Evolutionary conservation across 768 basidiomycete species (phyloP), one percentile per base, ranked within the genome.

Genomic region (Boletus tomentosulus): DNA sequence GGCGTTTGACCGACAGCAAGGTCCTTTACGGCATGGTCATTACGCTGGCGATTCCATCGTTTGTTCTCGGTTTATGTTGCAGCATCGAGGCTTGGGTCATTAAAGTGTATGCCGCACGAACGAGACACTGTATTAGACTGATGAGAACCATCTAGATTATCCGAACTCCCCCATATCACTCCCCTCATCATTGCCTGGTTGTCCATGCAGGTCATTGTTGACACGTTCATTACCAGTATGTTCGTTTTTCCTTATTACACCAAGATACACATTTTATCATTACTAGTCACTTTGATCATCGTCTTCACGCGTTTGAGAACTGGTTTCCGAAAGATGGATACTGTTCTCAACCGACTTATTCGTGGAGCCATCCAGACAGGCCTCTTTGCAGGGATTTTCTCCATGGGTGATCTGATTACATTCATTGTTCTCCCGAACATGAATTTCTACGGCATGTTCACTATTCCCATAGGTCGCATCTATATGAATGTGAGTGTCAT

Each of bases 341-440:
- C 72, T 0, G 71, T 81, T 51, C 76, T 81, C 58, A 78, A 79
- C 53, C 75, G 77, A 33, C 69, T 82, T 3, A 81, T 82, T 55
- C 77, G 78, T 50, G 80, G 80, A 27, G 79, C 80, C 10, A 64
- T 82, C 31, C 79, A 81, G 56, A 82, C 81, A 3, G 80, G 81
- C 35, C 56, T 79, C 6, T 81, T 82, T 53, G 77, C 75, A 12
- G 75, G 77, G 0, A 66, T 79, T 1, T 80, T 83, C 46, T 78
- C 81, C 10, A 57, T 81, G 34, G 77, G 72, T 2, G 79, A 82
- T 61, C 61, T 83, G 27, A 73, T 80, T 34, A 60, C 68, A 0
- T 73, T 73, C 56, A 9, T 66, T 6, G 46, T 52, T 22, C 55
- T 62, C 13, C 66, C 67, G 1, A 57, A 54, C 10, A 70, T 72